Conservation (phyloP, 1,284 basidiomycete species). For the Ganoderma lingzhi region DNA sequence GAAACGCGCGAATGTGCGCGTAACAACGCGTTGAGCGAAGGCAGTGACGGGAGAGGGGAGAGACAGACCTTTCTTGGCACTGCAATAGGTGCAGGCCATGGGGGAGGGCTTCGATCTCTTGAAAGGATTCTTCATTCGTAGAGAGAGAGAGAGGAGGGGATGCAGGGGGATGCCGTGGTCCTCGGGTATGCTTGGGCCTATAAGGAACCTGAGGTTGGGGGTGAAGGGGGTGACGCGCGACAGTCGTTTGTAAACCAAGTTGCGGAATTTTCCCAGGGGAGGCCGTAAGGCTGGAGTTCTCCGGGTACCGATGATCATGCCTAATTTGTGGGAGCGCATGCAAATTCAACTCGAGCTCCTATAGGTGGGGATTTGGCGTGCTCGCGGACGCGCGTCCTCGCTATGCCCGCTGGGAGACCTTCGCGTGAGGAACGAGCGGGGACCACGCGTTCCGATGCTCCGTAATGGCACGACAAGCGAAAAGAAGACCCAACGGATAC, state of each 20-base stretch:
- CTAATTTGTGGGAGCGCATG: constrained; percentile 3
- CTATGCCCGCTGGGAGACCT: neutral
- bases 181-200: neutral
- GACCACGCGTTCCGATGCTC: neutral
- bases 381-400: constrained; percentile 3
- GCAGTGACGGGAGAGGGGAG: neutral
- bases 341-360: constrained; percentile 2
- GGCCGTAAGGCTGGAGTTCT: constrained; percentile 1
- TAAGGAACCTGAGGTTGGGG: neutral
- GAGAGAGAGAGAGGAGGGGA: neutral
- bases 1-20: neutral
- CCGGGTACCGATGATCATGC: neutral
- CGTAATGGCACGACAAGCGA: neutral
- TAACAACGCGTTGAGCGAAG: neutral
- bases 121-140: neutral
- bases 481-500: neutral
- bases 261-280: neutral
- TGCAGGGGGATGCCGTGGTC: neutral
- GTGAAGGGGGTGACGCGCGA: neutral
- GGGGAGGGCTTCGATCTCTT: neutral
- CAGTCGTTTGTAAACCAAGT: neutral
- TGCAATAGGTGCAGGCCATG: neutral
- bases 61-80: neutral
- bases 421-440: neutral
- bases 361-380: neutral